Conservation (phyloP, 2,329 filamentous ascomycete species). For the Lizonia empirigonia region DNA sequence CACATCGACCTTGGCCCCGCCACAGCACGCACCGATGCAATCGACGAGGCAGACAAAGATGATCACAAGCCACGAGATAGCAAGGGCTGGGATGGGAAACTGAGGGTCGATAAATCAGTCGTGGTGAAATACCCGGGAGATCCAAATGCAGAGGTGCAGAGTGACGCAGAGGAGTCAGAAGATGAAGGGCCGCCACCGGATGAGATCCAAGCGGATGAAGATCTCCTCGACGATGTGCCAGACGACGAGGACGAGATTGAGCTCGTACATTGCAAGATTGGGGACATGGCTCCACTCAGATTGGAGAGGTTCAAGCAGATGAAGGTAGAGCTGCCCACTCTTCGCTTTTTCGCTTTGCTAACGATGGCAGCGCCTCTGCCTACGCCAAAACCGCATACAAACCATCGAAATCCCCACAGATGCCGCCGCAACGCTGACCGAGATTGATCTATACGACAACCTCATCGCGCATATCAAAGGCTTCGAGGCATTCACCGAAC, state of each 20-base stretch:
- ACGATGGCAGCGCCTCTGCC: slow-evolving; percentile 68
- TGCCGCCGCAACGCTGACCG: slow-evolving; percentile 71
- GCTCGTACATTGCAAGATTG: slow-evolving; percentile 83
- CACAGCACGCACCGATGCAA: slow-evolving; percentile 20
- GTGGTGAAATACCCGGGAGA: slow-evolving; percentile 30
- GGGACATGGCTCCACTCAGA: slow-evolving; percentile 76
- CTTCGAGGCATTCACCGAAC: slow-evolving; percentile 75
- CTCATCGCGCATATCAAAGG: slow-evolving; percentile 85
- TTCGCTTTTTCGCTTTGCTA: slow-evolving; percentile 1
- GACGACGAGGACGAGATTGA: slow-evolving; percentile 69
- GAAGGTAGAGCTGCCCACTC: slow-evolving; percentile 50
- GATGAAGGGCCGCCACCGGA: slow-evolving; percentile 53
- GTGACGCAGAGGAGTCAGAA: slow-evolving; percentile 85
- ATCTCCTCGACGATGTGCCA: slow-evolving; percentile 65
- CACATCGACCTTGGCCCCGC: slow-evolving; percentile 37
- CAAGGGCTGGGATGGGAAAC: slow-evolving; percentile 81
- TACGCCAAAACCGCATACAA: slow-evolving; percentile 90
- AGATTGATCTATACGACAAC: slow-evolving; percentile 97
- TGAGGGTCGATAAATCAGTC: slow-evolving; percentile 70
- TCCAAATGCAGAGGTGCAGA: slow-evolving; percentile 68
- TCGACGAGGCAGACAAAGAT: slow-evolving; percentile 29
- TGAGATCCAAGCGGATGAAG: slow-evolving; percentile 49
- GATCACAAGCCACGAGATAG: slow-evolving; percentile 45
- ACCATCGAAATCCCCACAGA: slow-evolving; percentile 74
- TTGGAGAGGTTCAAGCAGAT: slow-evolving; percentile 82